A percentile compares a stretch with the other conserved stretches of the same genome.
Evolutionary conservation across 73 alveolate genomes (phyloP).

Genomic region (Loxodes magnus): DNA sequence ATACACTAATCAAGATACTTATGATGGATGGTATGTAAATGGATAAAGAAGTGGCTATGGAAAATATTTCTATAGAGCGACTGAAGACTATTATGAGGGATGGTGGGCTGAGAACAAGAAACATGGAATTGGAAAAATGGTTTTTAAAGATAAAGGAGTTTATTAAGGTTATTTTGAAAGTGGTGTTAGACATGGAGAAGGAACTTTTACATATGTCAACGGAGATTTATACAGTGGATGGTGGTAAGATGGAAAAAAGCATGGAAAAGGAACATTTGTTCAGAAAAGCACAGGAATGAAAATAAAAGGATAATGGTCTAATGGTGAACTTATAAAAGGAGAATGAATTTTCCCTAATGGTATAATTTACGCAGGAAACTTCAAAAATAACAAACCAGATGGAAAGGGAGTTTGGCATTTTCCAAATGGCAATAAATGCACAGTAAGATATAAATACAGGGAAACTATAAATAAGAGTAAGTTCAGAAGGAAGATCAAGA

Average conservation of each 20-base stretch:
- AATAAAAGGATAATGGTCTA: conserved; percentile 82
- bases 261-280: conserved; percentile 81
- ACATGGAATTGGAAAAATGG: conserved; percentile 85
- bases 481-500: conserved; percentile 52
- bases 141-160: conserved; percentile 70
- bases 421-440: conserved; percentile 70
- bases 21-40: conserved; percentile 63
- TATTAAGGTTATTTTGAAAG: conserved; percentile 95
- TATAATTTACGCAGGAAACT: conserved; percentile 77
- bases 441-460: conserved; percentile 66
- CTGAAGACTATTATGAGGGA: conserved; percentile 65
- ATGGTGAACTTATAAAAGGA: conserved; percentile 50
- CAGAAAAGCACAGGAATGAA: conserved; percentile 86
- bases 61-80: conserved; percentile 22
- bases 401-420: conserved; percentile 83
- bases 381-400: conserved; percentile 86
- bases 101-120: conserved; percentile 62
- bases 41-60: conserved; percentile 65
- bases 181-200: conserved; percentile 96
- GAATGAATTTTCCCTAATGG: conserved; percentile 92
- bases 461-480: too few species aligned
- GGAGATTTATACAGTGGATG: conserved; percentile 89
- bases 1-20: conserved; percentile 71
- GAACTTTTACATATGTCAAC: conserved; percentile 77
- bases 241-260: conserved; percentile 94